These are phyloP conservation scores for Elsinoe arachidis DNA, from an alignment of 2,329 filamentous ascomycete species.

Conservation along the genomic window DNA sequence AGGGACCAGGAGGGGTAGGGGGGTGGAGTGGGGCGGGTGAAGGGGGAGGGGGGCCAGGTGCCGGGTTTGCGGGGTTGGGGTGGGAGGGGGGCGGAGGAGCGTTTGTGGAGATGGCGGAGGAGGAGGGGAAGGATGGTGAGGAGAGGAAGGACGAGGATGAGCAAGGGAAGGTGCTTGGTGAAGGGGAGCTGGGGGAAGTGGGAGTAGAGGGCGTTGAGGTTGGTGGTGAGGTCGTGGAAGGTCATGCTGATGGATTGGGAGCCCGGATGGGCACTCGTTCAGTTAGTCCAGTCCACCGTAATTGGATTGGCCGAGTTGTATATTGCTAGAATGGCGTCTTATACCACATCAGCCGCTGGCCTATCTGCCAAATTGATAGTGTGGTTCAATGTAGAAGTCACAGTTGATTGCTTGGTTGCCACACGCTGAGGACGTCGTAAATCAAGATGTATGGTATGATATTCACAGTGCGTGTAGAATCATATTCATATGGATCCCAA, in stretches of 20 bases:
- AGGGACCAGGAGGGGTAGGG: conserved; percentile 64
- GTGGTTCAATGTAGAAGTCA: no score
- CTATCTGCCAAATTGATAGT: no score
- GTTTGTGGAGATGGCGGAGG: not conserved
- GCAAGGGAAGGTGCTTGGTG: not conserved
- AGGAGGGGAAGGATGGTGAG: not conserved
- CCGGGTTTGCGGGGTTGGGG: not conserved
- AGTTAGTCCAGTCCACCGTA: no score
- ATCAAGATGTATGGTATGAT: no score
- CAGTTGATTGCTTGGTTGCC: no score
- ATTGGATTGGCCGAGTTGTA: no score
- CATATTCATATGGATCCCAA: not conserved
- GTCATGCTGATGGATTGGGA: no score
- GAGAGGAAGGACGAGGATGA: not conserved
- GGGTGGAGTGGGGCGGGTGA: conserved; percentile 49
- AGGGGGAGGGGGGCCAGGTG: conserved; percentile 50
- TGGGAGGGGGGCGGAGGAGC: not conserved
- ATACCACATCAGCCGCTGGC: no score
- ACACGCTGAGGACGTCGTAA: no score
- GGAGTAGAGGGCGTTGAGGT: not conserved
- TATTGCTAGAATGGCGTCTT: no score
- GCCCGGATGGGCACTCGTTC: no score
- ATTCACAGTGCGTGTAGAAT: not conserved
- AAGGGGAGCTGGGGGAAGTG: not conserved
- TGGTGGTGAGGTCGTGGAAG: no score